Base-by-base conservation (phyloP, 1,284 basidiomycete genomes). In the Microbotryum scabiosae region DNA sequence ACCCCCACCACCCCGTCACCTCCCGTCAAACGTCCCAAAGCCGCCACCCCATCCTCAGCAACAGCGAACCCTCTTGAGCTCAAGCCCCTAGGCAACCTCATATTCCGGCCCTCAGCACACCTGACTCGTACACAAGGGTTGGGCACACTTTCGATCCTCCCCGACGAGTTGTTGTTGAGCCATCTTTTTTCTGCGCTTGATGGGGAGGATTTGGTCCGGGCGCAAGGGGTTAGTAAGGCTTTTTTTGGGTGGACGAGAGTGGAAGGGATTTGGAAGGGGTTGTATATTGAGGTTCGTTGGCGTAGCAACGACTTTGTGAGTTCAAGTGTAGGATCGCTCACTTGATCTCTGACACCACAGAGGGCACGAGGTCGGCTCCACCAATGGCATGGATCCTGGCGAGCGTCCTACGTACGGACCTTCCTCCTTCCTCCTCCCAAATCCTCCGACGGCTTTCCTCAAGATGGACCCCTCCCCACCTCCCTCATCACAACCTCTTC, bases 261-360 rank as follows among this genome's bases (percentile, higher is more conserved):
- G 41, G 70, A 74, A 46, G 66, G 63, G 9, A 57, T 69, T 21
- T 74, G 70, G 71, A 73, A 73, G 56, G 64, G 69, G 16, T 56
- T 61, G 3, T 71, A 68, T 55, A 54, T 73, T 21, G 48, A 48
- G 3, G 71, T 62, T 12, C 14, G 36, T 41, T 41, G 36, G 36
- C 12, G 14, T 3, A 41, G 12, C 16, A 41, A 18, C 14, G 36
- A 18, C 5, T 10, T 41, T 41, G 36, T 1, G 12, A 18, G 36
- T 4, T 18, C 36, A 26, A 43, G 56, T 43, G 16, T 28, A 25
- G 18, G 5, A 21, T 14, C 18, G 18, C 28, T 47, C 10, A 5
- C 10, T 4, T 21, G n/a, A 36, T 18, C 41, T 9, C 6, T 7
- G 20, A 45, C 14, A 44, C 9, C 36, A 25, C 54, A 60, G 56